Percentiles rank a stretch among this genome's conserved stretches.
phyloP scores from a whole-genome alignment of 2,329 filamentous ascomycete genomes.

The Xylariaceae sp. region DNA sequence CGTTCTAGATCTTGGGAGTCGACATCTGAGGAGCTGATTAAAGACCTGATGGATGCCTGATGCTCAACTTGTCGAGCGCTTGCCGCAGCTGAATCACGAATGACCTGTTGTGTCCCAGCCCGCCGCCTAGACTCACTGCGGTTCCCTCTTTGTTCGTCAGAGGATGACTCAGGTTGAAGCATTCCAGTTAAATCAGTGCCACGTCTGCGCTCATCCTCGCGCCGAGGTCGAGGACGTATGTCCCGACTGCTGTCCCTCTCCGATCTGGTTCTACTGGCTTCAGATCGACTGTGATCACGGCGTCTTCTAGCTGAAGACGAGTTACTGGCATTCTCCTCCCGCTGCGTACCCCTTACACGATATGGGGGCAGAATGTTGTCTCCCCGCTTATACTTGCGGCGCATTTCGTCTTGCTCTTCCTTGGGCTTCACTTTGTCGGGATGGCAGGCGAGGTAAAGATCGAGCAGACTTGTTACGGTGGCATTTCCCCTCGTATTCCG shows the following conservation, averaged over 20 bases:
- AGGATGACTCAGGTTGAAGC: slow-evolving; percentile 36
- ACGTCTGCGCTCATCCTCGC: slow-evolving; percentile 29
- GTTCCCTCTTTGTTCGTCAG: slow-evolving; percentile 34
- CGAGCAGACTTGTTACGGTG: slow-evolving; percentile 80
- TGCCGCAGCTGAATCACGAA: slow-evolving; percentile 33
- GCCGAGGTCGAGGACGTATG: slow-evolving; percentile 22
- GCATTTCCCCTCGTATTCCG: slow-evolving; percentile 87
- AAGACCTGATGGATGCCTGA: slow-evolving; percentile 79
- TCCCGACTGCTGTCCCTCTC: slow-evolving; percentile 28
- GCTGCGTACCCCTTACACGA: slow-evolving; percentile 49
- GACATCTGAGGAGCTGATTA: slow-evolving; percentile 76
- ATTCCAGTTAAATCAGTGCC: slow-evolving; percentile 34
- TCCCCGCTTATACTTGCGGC: slow-evolving; percentile 71
- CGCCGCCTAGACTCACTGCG: slow-evolving; percentile 44
- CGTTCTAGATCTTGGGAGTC: slow-evolving; percentile 76
- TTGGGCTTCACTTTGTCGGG: slow-evolving; percentile 67
- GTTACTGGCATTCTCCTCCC: slow-evolving; percentile 58
- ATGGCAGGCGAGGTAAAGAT: slow-evolving; percentile 80
- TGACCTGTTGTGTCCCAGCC: slow-evolving; percentile 38
- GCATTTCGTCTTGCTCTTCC: slow-evolving; percentile 73
- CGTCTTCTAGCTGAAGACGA: slow-evolving; percentile 31
- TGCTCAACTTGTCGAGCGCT: slow-evolving; percentile 69
- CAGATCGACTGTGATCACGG: slow-evolving; percentile 28
- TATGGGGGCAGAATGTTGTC: slow-evolving; percentile 66
- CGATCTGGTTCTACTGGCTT: slow-evolving; percentile 31